Percentiles rank a stretch among this genome's conserved stretches.
Evolutionary conservation across 192 early-diverging fungal genomes (phyloP).

Genomic region (Gryganskiella cystojenkinii): DNA sequence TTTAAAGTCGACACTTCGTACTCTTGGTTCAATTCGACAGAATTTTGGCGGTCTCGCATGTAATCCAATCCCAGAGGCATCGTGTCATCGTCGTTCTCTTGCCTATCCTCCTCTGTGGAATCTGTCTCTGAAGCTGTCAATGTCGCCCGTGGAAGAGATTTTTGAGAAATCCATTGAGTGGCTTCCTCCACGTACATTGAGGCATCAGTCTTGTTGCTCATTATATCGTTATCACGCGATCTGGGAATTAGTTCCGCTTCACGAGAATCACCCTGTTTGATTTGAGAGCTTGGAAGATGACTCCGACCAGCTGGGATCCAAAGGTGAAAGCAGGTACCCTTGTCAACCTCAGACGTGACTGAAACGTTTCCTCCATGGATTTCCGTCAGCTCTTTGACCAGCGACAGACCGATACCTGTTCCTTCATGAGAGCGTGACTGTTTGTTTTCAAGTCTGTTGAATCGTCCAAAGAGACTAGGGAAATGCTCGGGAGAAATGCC

Average conservation of each 20-base stretch:
- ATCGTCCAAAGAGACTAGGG: conserved; percentile 63
- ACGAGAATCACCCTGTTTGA: conserved; percentile 39
- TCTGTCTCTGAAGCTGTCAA: conserved; percentile 35
- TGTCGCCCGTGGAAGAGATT: conserved; percentile 29
- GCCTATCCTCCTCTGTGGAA: conserved; percentile 45
- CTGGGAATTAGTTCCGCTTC: neutral
- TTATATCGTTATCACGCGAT: neutral
- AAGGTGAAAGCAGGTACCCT: conserved; percentile 61
- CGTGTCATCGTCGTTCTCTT: conserved; percentile 8
- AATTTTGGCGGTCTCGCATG: conserved; percentile 14
- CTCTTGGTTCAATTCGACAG: conserved; percentile 17
- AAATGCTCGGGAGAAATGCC: conserved; percentile 64
- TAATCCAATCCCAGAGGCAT: conserved; percentile 16
- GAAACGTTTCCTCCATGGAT: conserved; percentile 61
- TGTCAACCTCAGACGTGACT: conserved; percentile 51
- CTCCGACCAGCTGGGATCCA: conserved; percentile 59
- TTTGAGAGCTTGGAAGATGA: conserved; percentile 57
- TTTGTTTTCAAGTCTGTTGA: conserved; percentile 66
- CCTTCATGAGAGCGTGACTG: conserved; percentile 68
- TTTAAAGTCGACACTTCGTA: conserved; percentile 29
- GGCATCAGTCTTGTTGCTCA: conserved; percentile 46
- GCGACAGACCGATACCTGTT: conserved; percentile 67
- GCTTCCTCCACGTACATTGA: conserved; percentile 47
- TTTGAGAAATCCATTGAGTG: conserved; percentile 43
- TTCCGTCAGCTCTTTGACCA: conserved; percentile 65